Evolutionary conservation across 768 basidiomycete genomes (phyloP).

Genomic region (Hericium rajendrae): DNA sequence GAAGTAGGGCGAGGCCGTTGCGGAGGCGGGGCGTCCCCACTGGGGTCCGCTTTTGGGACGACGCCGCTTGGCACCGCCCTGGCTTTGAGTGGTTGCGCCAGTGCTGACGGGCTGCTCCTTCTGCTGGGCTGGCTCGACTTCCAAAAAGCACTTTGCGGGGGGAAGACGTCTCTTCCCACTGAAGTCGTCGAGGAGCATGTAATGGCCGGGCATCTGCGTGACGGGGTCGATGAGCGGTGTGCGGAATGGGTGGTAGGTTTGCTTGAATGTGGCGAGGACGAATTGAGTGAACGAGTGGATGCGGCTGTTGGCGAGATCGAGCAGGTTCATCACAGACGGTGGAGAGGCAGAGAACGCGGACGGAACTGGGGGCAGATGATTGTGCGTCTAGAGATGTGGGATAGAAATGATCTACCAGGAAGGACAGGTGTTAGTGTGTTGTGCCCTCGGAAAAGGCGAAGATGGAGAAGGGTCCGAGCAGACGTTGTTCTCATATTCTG

Average conservation of each 20-base stretch:
- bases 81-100: not conserved
- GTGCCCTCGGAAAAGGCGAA: not conserved
- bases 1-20: not conserved
- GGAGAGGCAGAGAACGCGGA: not conserved
- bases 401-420: not conserved
- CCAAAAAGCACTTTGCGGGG: no score
- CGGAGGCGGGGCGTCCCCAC: not conserved
- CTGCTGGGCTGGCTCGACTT: no score
- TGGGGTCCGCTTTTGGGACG: not conserved
- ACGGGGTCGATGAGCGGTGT: not conserved
- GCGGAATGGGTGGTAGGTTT: not conserved
- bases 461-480: not conserved
- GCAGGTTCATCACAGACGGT: slow-evolving; percentile 5
- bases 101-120: not conserved
- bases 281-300: slow-evolving; percentile 5
- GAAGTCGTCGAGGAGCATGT: not conserved
- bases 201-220: not conserved
- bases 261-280: not conserved
- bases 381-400: not conserved
- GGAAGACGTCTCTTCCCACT: not conserved
- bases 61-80: not conserved
- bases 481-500: not conserved
- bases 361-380: not conserved
- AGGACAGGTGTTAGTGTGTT: not conserved
- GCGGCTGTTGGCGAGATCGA: slow-evolving; percentile 7